Evolutionary conservation across 2,329 filamentous ascomycete genomes (phyloP), one percentile per base, ranked within the genome.

Genomic region (Xylaria sp.): DNA sequence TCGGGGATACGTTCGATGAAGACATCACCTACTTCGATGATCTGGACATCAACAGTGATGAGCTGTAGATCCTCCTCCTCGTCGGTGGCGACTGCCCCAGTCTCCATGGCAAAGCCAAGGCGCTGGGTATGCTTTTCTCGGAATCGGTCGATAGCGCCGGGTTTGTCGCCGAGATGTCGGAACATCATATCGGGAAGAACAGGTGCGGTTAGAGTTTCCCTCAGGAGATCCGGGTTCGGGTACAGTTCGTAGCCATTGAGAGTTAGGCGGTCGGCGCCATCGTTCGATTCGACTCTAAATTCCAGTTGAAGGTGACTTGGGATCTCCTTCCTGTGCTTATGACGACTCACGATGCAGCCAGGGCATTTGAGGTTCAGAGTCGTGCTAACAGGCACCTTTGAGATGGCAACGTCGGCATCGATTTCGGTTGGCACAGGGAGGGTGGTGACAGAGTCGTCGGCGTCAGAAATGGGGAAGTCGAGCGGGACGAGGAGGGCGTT

Each of bases 241-340:
- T 87, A 90, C 17, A 90, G 78, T 69, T 86, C 83, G 63, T 84
- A 82, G 60, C 82, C 85, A 74, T 90, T 89, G 60, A 90, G 70
- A 38, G 85, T 71, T 25, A 91, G 77, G 43, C 77, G 78, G 64
- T 83, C 80, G 61, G 72, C 70, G 50, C 77, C 77, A 42, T 74
- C 67, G 31, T 77, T 75, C 63, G 81, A 76, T 15, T 84, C 79
- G 64, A 90, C 73, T 60, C 73, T 77, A 69, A 90, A 84, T 69
- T 83, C 79, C 40, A 90, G 77, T 66, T 82, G 77, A 60, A 89
- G 75, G 57, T 81, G 77, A 47, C 75, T 80, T 0, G 82, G 82
- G 1, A 75, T 64, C 42, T 71, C 64, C 46, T 67, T 73, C 19
- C 57, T 37, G 64, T 55, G 60, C 28, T 38, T 43, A 15, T 37